Evolutionary conservation across 192 early-diverging fungal species (phyloP), one percentile per base, ranked within the genome.

Genomic region (Podila minutissima): DNA sequence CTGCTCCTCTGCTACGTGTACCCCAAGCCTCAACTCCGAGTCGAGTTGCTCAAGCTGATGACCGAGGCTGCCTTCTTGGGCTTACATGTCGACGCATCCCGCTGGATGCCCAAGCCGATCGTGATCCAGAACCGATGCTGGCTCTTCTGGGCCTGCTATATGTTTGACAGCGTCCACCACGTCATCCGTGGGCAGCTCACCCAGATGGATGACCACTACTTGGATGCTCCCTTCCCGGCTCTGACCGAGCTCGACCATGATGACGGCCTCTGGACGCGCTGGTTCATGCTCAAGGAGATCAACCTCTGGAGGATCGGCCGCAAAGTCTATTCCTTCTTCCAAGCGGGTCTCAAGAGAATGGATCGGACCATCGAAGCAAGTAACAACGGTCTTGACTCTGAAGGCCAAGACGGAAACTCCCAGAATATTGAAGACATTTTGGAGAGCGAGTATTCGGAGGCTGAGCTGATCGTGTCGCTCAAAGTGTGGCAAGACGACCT

Each of bases 231-330:
- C 13, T 69, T 81, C 62, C 77, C 77, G 9, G 50, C 51, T 4
- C 37, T 81, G 37, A 73, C 77, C 50, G 77, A 81, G 33, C 55
- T 73, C 10, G 77, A 81, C 32, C 37, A 68, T 28, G 77, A 81
- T 41, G 70, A 81, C 13, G 77, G 77, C 17, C 58, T 81, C 24
- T 81, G 77, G 77, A 81, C 77, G 24, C 33, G 77, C 17, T 81
- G 77, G 77, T 81, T 81, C 37, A 81, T 81, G 77, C 49, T 81
- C 17, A 72, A 81, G 31, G 77, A 81, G 37, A 60, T 81, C 31
- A 68, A 73, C 35, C 58, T 81, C 29, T 81, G 77, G 77, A 48
- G 66, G 24, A 69, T 81, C 24, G 77, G 77, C 10, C 64, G 71
- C 6, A 81, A 81, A 51, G 68, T 81, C 15, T 67, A 81, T 33